phyloP scores from a whole-genome alignment of 2,329 filamentous ascomycete species.

The Paracamarosporium sp. region DNA sequence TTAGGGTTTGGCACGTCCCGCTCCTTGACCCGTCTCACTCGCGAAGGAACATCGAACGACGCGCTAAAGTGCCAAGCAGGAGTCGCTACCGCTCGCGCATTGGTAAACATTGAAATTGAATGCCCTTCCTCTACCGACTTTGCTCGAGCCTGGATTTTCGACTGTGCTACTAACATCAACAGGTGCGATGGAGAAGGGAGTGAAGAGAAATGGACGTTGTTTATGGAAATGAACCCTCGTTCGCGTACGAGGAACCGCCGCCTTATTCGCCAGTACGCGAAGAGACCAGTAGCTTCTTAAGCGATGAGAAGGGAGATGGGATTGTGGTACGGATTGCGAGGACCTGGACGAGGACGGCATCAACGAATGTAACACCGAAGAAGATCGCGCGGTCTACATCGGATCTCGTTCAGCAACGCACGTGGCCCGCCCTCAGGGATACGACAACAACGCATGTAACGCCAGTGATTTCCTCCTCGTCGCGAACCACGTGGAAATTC shows the following conservation, averaged over 20 bases:
- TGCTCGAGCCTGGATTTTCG: neutral
- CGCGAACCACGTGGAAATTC: neutral
- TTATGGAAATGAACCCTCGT: neutral
- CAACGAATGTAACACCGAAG: neutral
- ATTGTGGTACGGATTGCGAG: neutral
- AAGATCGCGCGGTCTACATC: neutral
- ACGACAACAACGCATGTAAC: neutral
- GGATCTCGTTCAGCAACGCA: neutral
- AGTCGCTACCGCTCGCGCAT: neutral
- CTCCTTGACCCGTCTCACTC: neutral
- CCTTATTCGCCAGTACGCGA: slow-evolving; percentile 5
- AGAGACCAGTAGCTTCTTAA: neutral
- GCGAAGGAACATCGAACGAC: neutral
- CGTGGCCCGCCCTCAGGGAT: neutral
- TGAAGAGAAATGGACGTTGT: neutral
- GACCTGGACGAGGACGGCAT: neutral
- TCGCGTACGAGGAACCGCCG: neutral
- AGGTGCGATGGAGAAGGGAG: neutral
- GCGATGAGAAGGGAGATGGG: neutral
- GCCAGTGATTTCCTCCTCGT: neutral
- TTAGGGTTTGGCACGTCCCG: neutral
- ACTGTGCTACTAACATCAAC: neutral
- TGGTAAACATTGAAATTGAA: neutral
- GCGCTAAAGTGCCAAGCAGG: neutral
- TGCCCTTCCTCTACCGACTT: neutral